Evolutionary conservation across 108 stramenopile genomes (phyloP).

Genomic region (Nannochloropsis granulata): DNA sequence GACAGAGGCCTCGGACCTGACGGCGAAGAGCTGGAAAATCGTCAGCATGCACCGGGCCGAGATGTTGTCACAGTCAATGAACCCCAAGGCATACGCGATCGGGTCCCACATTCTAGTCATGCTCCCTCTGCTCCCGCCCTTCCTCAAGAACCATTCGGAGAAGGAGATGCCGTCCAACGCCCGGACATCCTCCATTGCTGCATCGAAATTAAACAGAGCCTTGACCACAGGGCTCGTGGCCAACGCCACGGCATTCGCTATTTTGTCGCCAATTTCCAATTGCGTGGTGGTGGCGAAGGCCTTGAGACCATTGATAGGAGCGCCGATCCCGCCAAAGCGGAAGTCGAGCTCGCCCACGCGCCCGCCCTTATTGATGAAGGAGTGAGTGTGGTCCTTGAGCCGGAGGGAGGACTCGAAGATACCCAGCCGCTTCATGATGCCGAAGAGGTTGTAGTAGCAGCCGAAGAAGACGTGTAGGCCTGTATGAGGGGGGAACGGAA

Average conservation of each 20-base stretch:
- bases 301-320: conserved; percentile 74
- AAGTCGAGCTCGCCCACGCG: conserved; percentile 69
- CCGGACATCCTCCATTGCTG: conserved; percentile 75
- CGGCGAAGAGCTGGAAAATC: conserved; percentile 79
- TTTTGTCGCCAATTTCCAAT: conserved; percentile 65
- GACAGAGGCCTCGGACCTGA: conserved; percentile 86
- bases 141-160: conserved; percentile 82
- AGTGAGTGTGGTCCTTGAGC: conserved; percentile 81
- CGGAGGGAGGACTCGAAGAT: conserved; percentile 65
- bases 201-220: conserved; percentile 83
- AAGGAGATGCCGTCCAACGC: conserved; percentile 88
- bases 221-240: conserved; percentile 83
- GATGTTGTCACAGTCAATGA: conserved; percentile 86
- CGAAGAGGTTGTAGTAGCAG: conserved; percentile 93
- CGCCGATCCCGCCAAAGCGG: conserved; percentile 71
- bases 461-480: conserved; percentile 90
- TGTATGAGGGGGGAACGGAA: neutral
- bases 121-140: conserved; percentile 71
- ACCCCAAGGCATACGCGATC: conserved; percentile 89
- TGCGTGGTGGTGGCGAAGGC: conserved; percentile 79
- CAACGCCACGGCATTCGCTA: conserved; percentile 71
- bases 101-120: conserved; percentile 92
- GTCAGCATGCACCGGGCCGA: conserved; percentile 90
- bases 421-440: conserved; percentile 91
- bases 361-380: conserved; percentile 83